Evolutionary conservation across 257 asterid species (phyloP), one percentile per base, ranked within the genome.

Genomic region (Solanum pimpinellifolium): DNA sequence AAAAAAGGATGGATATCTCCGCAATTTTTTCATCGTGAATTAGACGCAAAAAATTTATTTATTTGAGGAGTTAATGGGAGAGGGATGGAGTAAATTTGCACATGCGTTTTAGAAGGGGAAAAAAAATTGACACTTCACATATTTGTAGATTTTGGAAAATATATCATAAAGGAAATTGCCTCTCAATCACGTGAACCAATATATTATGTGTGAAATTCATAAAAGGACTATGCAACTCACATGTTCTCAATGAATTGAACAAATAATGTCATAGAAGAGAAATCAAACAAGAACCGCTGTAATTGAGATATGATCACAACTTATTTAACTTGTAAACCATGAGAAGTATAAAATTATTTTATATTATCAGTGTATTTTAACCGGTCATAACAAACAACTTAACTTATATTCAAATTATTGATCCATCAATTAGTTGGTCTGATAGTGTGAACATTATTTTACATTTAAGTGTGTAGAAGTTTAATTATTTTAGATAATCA

Each of bases 1-100:
- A 2, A 62, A 62, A 62, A n/a, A 2, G 4, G 2, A 62, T 62
- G 4, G 1, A 10, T 11, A n/a, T 60, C 69, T 60, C 15, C 70
- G 5, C 9, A 62, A n/a, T 62, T 11, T 25, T n/a, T 11, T 0
- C 16, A 1, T n/a, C 0, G 3, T 5, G 15, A 11, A 0, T 62
- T 62, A n/a, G 16, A 62, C 7, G 2, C 69, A 23, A 60, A 23
- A 60, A 23, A 60, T 23, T 0, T 6, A 60, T 21, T 60, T 60
- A 9, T 23, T 62, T 75, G 33, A 77, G 39, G n/a, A 77, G 23
- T 25, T 25, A n/a, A n/a, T 37, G 39, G 62, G 41, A 25, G 39
- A 77, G 23, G 4, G 83, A 42, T 10, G 62, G 65, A 44, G 84
- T 27, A 77, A 44, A 25, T 44, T 77, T 29, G n/a, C 23, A 14